These are phyloP conservation scores for Lachancea quebecensis DNA, from an alignment of 805 yeast species.

Conservation along the genomic window DNA sequence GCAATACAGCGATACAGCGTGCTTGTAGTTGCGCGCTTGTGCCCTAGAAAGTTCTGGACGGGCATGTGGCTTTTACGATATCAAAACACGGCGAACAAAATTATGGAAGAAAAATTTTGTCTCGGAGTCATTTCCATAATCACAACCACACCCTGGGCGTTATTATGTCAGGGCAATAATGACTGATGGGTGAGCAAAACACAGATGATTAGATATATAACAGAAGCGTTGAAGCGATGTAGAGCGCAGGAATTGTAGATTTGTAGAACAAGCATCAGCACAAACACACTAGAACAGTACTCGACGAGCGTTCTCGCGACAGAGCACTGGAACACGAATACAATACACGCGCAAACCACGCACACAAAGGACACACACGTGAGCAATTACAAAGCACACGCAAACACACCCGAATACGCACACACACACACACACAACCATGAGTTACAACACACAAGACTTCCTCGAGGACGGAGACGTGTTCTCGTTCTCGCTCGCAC, in stretches of 20 bases:
- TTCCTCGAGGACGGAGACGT: slow-evolving; percentile 8
- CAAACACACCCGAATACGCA: background rate
- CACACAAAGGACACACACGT: background rate
- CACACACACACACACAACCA: background rate
- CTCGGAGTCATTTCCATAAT: background rate
- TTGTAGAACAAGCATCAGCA: background rate
- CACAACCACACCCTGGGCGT: background rate
- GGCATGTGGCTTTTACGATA: background rate
- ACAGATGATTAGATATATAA: background rate
- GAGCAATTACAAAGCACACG: background rate
- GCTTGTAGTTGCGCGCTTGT: no score
- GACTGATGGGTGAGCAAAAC: background rate
- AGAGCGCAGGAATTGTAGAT: background rate
- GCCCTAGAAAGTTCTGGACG: background rate
- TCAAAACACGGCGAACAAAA: background rate
- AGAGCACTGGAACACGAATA: background rate
- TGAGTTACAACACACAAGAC: slow-evolving; percentile 4
- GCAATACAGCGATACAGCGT: no score
- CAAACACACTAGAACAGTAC: background rate
- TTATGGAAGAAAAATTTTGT: background rate
- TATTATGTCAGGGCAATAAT: background rate
- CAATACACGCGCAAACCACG: background rate
- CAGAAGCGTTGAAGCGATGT: background rate
- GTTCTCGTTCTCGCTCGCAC: slow-evolving; percentile 12
- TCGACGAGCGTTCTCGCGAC: no score